Evolutionary conservation across 1,284 basidiomycete species (phyloP), one percentile per base, ranked within the genome.

Genomic region (Ceratobasidium sp.): DNA sequence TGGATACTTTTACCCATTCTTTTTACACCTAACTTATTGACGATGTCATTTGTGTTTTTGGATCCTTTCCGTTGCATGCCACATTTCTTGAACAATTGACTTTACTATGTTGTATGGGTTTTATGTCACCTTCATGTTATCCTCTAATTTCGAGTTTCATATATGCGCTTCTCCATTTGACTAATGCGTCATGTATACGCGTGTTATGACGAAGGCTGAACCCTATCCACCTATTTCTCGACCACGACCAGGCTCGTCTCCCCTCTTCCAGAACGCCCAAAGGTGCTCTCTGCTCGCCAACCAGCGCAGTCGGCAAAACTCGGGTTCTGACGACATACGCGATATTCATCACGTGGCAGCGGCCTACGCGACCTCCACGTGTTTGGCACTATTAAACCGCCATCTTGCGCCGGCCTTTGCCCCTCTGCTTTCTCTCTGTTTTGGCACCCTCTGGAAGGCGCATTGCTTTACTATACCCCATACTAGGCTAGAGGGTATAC

Each of bases 291-390:
- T 48, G 33, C 38, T 54, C 52, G 7, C 52, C n/a, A 54, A 41
- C 18, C 55, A 38, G 38, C 35, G n/a, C 12, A 41, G 59, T 16
- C 33, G 33, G 38, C 33, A 60, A 55, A 46, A 46, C 41, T 46
- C 33, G 18, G 54, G 48, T 27, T 44, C 55, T 52, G 10, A 62
- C 60, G 48, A 74, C 46, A 60, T 54, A 50, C 35, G 46, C 71
- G 59, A 74, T 30, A 64, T 7, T n/a, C 35, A 64, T 76, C 73
- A 76, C 73, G 73, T 67, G 73, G 64, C 33, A n/a, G 50, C 48
- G 52, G 27, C 54, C 10, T 57, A 66, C 73, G 73, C 73, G 73
- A 76, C 64, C 20, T 54, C n/a, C 73, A 76, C 73, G 73, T 76
- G 73, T 76, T 65, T 48, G 62, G 52, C 14, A 62, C 55, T 48